phyloP scores from a whole-genome alignment of 208 protist genomes.

The Crithidia brevicula region DNA sequence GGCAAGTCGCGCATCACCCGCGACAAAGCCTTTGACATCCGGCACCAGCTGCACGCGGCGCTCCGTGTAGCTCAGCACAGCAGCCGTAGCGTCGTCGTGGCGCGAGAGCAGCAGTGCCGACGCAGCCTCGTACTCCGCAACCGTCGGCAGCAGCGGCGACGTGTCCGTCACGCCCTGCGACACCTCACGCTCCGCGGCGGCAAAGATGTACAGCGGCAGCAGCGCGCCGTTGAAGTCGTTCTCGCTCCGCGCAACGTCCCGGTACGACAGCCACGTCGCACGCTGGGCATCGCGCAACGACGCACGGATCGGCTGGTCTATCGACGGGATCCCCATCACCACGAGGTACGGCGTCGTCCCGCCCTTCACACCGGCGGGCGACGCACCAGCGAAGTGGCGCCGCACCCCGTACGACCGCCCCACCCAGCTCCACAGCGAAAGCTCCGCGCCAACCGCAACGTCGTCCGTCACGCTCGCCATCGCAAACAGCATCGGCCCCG shows the following conservation, averaged over 20 bases:
- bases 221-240: slow-evolving; percentile 14
- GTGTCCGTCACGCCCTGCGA: not conserved
- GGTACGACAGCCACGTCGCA: not conserved
- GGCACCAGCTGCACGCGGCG: not conserved
- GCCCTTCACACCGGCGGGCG: not conserved
- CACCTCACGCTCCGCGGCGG: slow-evolving; percentile 9
- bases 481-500: slow-evolving; percentile 22
- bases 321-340: slow-evolving; percentile 16
- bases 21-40: not conserved
- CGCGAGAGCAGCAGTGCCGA: not conserved
- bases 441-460: slow-evolving; percentile 12
- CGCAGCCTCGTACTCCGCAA: slow-evolving; percentile 16
- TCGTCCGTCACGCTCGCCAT: slow-evolving; percentile 32
- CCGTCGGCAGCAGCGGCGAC: slow-evolving; percentile 15
- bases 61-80: not conserved
- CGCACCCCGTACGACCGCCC: slow-evolving; percentile 1
- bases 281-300: slow-evolving; percentile 11
- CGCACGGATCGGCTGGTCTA: slow-evolving; percentile 3
- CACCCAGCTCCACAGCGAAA: slow-evolving; percentile 16
- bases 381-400: slow-evolving; percentile 14
- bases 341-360: slow-evolving; percentile 17
- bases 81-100: not conserved
- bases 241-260: slow-evolving; percentile 4
- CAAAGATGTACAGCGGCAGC: slow-evolving; percentile 19
- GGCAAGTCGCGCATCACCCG: not conserved